Base-by-base conservation (phyloP, 177 flowering plant species). In the Vitis hybrid region DNA sequence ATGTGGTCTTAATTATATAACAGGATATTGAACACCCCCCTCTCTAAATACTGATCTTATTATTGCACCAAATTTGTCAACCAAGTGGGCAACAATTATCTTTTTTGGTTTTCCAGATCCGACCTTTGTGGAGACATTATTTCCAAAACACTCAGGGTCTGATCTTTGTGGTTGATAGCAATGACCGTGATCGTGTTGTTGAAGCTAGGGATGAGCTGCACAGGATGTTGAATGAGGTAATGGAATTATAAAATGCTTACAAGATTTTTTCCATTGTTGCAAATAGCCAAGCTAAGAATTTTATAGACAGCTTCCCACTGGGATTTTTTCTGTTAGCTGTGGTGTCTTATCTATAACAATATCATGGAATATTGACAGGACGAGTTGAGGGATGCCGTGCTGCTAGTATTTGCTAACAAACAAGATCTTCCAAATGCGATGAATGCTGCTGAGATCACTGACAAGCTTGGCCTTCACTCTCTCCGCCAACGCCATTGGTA, bases 381-480 rank as follows among this genome's bases (percentile, higher is more conserved):
- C 71, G 86, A 82, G 66, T 71, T 79, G 77, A 76, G 84, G 64
- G 86, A 81, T 56, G 86, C 86, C 7, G 86, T 83, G 55, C 68
- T 83, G 76, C 77, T 81, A 21, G 85, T 84, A 7, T 84, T 84
- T 62, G 87, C 87, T 0, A 84, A 84, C 83, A 84, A 84, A 68
- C 87, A 84, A 67, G 85, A 84, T 80, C 87, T 84, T 78, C 87
- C 87, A 10, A 84, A 84, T 69, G 85, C 87, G 39, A 84, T 82
- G 87, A 82, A 80, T 73, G 87, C 87, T 67, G 87, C 85, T 56
- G 85, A 84, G 74, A 84, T 84, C 16, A 84, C 87, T 16, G 85
- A 84, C 65, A 79, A 84, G 77, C 85, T 84, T 68, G 87, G 87
- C n/a, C 85, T 84, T 49, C 85, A 84, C 67, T 84, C 85, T 26